These are phyloP conservation scores for Alternaria panax DNA, from an alignment of 2,329 filamentous ascomycete genomes.

Conservation along the genomic window DNA sequence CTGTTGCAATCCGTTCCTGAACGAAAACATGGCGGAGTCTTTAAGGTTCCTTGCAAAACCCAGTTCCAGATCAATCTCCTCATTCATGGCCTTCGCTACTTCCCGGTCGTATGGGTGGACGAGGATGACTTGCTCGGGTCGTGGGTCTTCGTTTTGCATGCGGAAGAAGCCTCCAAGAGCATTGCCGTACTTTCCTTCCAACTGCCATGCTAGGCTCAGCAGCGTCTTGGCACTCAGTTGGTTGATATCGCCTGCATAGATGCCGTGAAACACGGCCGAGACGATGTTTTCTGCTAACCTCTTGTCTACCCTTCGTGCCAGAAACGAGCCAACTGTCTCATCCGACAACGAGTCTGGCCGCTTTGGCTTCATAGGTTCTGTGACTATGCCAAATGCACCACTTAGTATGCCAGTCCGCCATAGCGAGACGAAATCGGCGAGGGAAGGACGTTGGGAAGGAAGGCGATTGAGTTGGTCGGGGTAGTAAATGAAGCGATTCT, in stretches of 20 bases:
- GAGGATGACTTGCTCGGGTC: conserved; percentile 8
- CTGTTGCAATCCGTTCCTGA: conserved; percentile 54
- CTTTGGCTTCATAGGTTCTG: conserved; percentile 47
- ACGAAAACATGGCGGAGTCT: conserved; percentile 52
- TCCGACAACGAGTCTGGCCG: conserved; percentile 59
- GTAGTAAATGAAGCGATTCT: conserved; percentile 85
- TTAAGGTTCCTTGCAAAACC: conserved; percentile 43
- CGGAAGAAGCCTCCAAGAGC: conserved; percentile 30
- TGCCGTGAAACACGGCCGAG: conserved; percentile 82
- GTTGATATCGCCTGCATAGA: conserved; percentile 89
- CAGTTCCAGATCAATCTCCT: conserved; percentile 45
- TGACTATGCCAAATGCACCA: conserved; percentile 51
- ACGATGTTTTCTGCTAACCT: conserved; percentile 73
- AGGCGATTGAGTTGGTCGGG: conserved; percentile 75
- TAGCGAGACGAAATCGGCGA: conserved; percentile 42
- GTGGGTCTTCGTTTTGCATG: conserved; percentile 24
- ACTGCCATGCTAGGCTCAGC: conserved; percentile 59
- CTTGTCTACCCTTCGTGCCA: conserved; percentile 63
- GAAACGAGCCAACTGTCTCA: conserved; percentile 74
- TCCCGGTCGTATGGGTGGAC: conserved; percentile 35
- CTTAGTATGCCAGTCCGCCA: conserved; percentile 66
- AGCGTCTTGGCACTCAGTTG: conserved; percentile 76
- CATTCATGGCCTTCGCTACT: conserved; percentile 37
- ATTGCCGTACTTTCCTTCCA: conserved; percentile 56
- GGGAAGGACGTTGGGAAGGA: conserved; percentile 25